Base-by-base conservation (phyloP, 805 yeast species). In the Myxozyma melibiosi region DNA sequence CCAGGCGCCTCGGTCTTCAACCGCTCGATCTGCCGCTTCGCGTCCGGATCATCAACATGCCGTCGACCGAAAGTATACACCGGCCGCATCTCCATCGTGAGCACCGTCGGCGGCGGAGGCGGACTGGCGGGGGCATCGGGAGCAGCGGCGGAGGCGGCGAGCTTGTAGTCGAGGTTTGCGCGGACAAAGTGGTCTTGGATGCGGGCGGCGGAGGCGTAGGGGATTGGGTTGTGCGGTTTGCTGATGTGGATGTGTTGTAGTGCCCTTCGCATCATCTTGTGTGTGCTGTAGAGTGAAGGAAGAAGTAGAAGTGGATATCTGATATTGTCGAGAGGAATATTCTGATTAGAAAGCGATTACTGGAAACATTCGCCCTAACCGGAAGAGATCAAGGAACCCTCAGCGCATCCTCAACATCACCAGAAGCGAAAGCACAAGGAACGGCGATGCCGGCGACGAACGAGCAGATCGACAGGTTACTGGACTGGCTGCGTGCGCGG, bases 1-100 rank as follows among this genome's bases (percentile, higher is more conserved):
- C 51, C 57, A 1, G 53, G 51, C 14, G 64, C 43, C 58, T 46
- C 61, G 68, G 59, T 43, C 60, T 51, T 68, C 72, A 54, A 30
- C 18, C 24, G 37, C 22, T 35, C 35, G 25, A 50, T 33, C 16
- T 39, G 43, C 34, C 7, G 16, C 14, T 33, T 30, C 67, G 63
- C 55, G 64, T 44, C 54, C 20, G 2, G 65, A 45, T 30, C 69
- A 7, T 34, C 27, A 30, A 79, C 78, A 70, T 90, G 88, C 61
- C 96, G 79, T 65, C 91, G 83, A 1, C 99, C 99, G 11, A 95
- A 92, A 0, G 99, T 92, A 68, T 89, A 90, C 0, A 90, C 90
- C 2, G 90, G 89, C 18, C 82, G 77, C 73, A 94, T 88, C 68
- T 94, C 91, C 73, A 90, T 90, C 0, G 96, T 86, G 14, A 92